phyloP scores from a whole-genome alignment of 257 asterid genomes.

The Solanum stenotomum region DNA sequence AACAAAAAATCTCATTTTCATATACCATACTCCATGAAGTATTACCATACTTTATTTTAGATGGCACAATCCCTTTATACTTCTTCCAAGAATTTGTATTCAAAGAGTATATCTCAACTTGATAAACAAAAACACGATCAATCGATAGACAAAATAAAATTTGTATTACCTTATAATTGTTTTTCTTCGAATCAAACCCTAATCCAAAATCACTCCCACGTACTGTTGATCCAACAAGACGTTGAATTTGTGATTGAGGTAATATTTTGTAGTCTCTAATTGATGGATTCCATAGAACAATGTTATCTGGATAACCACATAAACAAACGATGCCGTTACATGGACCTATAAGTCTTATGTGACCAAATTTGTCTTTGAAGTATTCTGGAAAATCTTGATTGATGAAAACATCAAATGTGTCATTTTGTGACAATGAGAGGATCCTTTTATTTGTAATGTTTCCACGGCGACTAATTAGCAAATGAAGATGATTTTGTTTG shows the following conservation, averaged over 20 bases:
- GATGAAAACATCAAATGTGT: not conserved
- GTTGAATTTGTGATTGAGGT: slow-evolving; percentile 20
- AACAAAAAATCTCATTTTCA: slow-evolving; percentile 37
- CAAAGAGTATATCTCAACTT: slow-evolving; percentile 42
- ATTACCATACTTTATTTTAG: slow-evolving; percentile 36
- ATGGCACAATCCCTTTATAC: slow-evolving; percentile 19
- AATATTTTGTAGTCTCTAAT: slow-evolving; percentile 25
- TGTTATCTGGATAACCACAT: slow-evolving; percentile 43
- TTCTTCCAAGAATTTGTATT: slow-evolving; percentile 30
- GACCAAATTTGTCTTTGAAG: slow-evolving; percentile 35
- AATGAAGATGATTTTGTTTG: not conserved
- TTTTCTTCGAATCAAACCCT: slow-evolving; percentile 27
- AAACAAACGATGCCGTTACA: slow-evolving; percentile 44
- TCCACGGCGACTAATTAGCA: slow-evolving; percentile 34
- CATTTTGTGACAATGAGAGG: slow-evolving; percentile 19
- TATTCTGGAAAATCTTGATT: slow-evolving; percentile 24
- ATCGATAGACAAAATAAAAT: slow-evolving; percentile 25
- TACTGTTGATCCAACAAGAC: slow-evolving; percentile 18
- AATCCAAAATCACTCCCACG: slow-evolving; percentile 47
- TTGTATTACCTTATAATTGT: slow-evolving; percentile 41
- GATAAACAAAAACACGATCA: slow-evolving; percentile 12
- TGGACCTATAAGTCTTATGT: slow-evolving; percentile 40
- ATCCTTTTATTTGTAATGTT: slow-evolving; percentile 28
- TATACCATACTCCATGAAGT: slow-evolving; percentile 45
- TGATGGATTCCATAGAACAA: slow-evolving; percentile 49